Percentiles rank a stretch among this genome's conserved stretches.
phyloP scores from a whole-genome alignment of 495 filamentous ascomycete species.

The Cercophora scortea region DNA sequence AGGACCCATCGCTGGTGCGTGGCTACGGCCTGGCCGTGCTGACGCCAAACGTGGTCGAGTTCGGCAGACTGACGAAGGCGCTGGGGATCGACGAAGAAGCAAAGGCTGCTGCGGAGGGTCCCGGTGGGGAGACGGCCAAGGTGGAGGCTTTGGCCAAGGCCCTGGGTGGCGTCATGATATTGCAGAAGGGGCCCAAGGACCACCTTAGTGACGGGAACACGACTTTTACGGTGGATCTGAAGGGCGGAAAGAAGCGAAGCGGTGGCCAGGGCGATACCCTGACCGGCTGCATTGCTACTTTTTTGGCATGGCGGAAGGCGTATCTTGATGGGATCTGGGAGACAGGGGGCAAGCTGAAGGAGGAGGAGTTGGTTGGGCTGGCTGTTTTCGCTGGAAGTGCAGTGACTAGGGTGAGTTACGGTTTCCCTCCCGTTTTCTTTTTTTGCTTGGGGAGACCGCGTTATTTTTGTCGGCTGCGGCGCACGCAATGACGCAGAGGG shows the following conservation, averaged over 20 bases:
- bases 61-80: conserved; percentile 68
- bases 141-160: conserved; percentile 68
- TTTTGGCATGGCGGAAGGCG: conserved; percentile 78
- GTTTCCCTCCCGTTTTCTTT: background rate
- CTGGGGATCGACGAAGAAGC: conserved; percentile 45
- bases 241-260: conserved; percentile 80
- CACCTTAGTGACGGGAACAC: conserved; percentile 74
- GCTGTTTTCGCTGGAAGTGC: conserved; percentile 80
- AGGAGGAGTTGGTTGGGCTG: conserved; percentile 62
- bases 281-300: conserved; percentile 80
- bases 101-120: conserved; percentile 18
- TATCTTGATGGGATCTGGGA: conserved; percentile 85
- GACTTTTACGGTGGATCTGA: conserved; percentile 63
- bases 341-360: conserved; percentile 40
- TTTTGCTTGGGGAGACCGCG: background rate
- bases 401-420: conserved; percentile 61
- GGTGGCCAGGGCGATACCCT: conserved; percentile 96
- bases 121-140: conserved; percentile 43
- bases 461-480: background rate
- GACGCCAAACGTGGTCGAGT: conserved; percentile 93
- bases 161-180: conserved; percentile 79
- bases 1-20: conserved; percentile 65
- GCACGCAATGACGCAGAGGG: too few species aligned
- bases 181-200: conserved; percentile 86
- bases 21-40: conserved; percentile 81